These are phyloP conservation scores for Hibiscus mutabilis DNA, from an alignment of 345 rosid species.

Conservation along the genomic window DNA sequence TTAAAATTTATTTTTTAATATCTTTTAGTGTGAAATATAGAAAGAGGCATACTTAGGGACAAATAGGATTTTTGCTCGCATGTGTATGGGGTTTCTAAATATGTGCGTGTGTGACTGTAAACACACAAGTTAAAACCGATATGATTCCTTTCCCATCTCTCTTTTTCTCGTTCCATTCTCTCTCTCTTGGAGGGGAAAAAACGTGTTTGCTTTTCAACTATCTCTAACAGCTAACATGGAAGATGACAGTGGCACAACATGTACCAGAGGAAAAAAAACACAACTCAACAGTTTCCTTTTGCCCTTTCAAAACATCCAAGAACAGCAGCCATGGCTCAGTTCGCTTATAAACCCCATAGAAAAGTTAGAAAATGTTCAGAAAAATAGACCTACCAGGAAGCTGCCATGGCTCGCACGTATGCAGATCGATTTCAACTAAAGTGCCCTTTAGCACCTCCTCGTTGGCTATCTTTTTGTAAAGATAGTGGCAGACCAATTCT, in stretches of 20 bases:
- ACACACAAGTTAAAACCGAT: neutral
- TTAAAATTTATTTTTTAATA: too few species aligned
- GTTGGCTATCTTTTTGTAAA: slow-evolving; percentile 71
- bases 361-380: too few species aligned
- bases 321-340: too few species aligned
- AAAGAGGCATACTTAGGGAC: too few species aligned
- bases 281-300: too few species aligned
- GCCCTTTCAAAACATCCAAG: too few species aligned
- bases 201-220: slow-evolving; percentile 5
- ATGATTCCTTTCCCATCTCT: neutral
- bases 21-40: too few species aligned
- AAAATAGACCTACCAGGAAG: slow-evolving; percentile 67
- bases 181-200: neutral
- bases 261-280: too few species aligned
- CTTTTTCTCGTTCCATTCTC: neutral
- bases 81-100: neutral
- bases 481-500: slow-evolving; percentile 93
- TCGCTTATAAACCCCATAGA: too few species aligned
- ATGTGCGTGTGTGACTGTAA: neutral
- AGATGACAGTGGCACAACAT: neutral
- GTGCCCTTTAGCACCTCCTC: slow-evolving; percentile 57
- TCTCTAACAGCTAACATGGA: neutral
- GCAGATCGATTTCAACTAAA: slow-evolving; percentile 84
- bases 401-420: slow-evolving; percentile 98
- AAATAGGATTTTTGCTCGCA: too few species aligned